A percentile compares a stretch with the other conserved stretches of the same genome.
These are phyloP conservation scores for Plasmodium malariae DNA, from an alignment of 169 alveolate species.

Conservation along the genomic window DNA sequence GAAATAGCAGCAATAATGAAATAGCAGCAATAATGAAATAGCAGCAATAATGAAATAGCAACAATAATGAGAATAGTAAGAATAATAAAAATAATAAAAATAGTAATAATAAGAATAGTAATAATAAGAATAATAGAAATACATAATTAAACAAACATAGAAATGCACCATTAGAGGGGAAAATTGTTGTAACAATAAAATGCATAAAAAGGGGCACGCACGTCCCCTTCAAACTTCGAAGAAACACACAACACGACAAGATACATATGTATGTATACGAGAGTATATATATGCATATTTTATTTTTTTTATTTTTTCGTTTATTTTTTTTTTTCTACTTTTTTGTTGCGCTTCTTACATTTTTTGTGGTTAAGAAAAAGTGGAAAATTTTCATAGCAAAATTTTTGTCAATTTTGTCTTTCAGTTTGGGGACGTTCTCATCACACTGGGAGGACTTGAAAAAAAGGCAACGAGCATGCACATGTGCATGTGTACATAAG, in stretches of 20 bases:
- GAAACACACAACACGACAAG: too few relatives aligned
- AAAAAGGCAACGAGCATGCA: not conserved
- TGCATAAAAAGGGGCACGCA: too few relatives aligned
- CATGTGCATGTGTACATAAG: not conserved
- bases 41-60: too few relatives aligned
- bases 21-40: too few relatives aligned
- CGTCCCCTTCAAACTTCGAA: too few relatives aligned
- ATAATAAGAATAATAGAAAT: too few relatives aligned
- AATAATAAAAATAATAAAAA: too few relatives aligned
- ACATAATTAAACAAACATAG: too few relatives aligned
- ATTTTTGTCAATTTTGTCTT: slow-evolving; percentile 41
- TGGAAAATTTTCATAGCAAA: slow-evolving; percentile 60
- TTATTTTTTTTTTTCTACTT: not conserved
- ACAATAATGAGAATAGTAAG: too few relatives aligned
- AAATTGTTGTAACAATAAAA: too few relatives aligned
- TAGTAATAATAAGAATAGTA: too few relatives aligned
- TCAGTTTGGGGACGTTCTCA: slow-evolving; percentile 37
- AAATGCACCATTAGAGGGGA: not conserved
- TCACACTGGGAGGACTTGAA: slow-evolving; percentile 10
- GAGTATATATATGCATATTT: not conserved
- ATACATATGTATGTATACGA: not conserved
- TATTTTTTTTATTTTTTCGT: not conserved
- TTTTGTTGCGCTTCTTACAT: not conserved
- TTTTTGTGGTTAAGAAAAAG: slow-evolving; percentile 39
- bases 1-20: not conserved